A percentile compares a stretch with the other conserved stretches of the same genome.
Conservation (phyloP, 176 grass and related monocot genomes). For the Areca catechu region DNA sequence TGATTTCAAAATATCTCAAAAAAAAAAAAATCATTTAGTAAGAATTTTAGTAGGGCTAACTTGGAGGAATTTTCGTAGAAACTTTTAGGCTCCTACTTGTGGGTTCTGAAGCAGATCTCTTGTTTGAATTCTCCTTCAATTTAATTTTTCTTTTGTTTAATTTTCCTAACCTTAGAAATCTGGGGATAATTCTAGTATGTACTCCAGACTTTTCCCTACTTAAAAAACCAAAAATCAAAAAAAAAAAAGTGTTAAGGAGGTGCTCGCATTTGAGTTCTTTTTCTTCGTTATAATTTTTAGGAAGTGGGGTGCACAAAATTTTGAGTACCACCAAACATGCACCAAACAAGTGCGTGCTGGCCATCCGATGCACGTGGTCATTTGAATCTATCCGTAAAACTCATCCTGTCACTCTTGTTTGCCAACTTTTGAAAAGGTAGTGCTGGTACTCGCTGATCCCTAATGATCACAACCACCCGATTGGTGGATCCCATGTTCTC, state of each 20-base stretch:
- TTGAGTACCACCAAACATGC: constrained; percentile 24
- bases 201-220: constrained; percentile 10
- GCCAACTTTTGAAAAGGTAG: background rate
- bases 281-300: too few species aligned
- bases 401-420: constrained; percentile 2
- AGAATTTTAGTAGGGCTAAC: constrained; percentile 9
- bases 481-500: too few species aligned
- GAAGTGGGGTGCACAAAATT: constrained; percentile 9
- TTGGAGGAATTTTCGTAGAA: too few species aligned
- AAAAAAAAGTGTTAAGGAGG: constrained; percentile 4
- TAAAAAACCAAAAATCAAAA: constrained; percentile 21
- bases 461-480: too few species aligned
- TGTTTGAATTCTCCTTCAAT: constrained; percentile 22
- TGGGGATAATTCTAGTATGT: constrained; percentile 27
- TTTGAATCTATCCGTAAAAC: constrained; percentile 24
- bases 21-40: constrained; percentile 21
- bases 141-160: constrained; percentile 41
- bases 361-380: constrained; percentile 28
- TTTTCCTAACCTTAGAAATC: constrained; percentile 28
- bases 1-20: constrained; percentile 19
- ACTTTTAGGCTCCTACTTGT: constrained; percentile 10
- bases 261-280: too few species aligned
- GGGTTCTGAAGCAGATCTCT: constrained; percentile 21
- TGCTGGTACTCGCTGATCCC: background rate
- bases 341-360: background rate